Conservation (phyloP, 2,329 filamentous ascomycete species). For the Zasmidium cellare region DNA sequence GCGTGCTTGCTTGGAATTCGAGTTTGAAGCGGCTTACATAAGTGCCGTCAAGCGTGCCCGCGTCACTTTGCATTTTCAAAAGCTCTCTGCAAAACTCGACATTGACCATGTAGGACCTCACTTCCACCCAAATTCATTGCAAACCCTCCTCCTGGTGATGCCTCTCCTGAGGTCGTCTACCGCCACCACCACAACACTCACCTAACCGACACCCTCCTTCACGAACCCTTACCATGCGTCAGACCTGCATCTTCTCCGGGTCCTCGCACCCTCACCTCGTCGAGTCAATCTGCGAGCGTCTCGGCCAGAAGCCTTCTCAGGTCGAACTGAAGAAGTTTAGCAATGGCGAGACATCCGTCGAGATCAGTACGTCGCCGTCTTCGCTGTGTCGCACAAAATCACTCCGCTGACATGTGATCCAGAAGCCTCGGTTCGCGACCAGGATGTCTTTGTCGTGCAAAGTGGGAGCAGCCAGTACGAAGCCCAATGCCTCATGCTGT, state of each 20-base stretch:
- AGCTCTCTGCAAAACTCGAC: background rate
- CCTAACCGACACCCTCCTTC: background rate
- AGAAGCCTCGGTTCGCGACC: slow-evolving; percentile 78
- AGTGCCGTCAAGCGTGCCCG: too few relatives aligned
- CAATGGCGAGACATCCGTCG: slow-evolving; percentile 70
- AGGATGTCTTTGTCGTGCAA: slow-evolving; percentile 98
- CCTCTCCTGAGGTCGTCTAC: slow-evolving; percentile 25
- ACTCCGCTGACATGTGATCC: slow-evolving; percentile 27
- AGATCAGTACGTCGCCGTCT: slow-evolving; percentile 52
- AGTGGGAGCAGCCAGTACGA: slow-evolving; percentile 78
- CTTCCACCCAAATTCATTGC: slow-evolving; percentile 6
- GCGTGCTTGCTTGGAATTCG: too few relatives aligned
- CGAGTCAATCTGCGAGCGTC: slow-evolving; percentile 65
- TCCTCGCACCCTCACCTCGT: slow-evolving; percentile 65
- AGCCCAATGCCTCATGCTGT: slow-evolving; percentile 3
- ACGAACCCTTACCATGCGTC: slow-evolving; percentile 54
- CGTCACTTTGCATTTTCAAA: too few relatives aligned
- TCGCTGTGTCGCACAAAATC: slow-evolving; percentile 12
- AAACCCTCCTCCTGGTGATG: slow-evolving; percentile 15
- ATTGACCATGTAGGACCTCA: slow-evolving; percentile 15
- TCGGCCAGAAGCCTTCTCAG: slow-evolving; percentile 60
- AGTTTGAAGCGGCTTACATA: too few relatives aligned
- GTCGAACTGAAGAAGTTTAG: slow-evolving; percentile 66
- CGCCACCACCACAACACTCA: slow-evolving; percentile 2
- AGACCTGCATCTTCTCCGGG: slow-evolving; percentile 67